Percentiles rank a stretch among this genome's conserved stretches.
Conservation (phyloP, 1,284 basidiomycete genomes). For the Heterobasidion parviporum region DNA sequence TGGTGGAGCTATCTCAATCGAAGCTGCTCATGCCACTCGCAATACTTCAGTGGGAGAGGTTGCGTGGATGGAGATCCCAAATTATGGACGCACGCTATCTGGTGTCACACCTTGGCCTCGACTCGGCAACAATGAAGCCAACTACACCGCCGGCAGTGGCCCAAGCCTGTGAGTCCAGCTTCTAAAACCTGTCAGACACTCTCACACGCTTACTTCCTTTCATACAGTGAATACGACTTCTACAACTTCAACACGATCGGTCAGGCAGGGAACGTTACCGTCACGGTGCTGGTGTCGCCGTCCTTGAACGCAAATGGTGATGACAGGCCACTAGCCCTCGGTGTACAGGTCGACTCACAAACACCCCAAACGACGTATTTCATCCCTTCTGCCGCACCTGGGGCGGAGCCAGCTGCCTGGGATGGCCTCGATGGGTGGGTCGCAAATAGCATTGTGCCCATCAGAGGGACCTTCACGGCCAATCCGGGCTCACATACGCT, state of each 20-base stretch:
- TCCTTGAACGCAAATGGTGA: conserved; percentile 48
- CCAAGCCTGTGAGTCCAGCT: conserved; percentile 41
- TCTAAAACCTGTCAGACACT: not conserved
- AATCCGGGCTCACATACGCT: conserved; percentile 48
- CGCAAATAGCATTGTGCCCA: conserved; percentile 39
- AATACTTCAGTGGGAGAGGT: conserved; percentile 45
- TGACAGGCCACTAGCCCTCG: conserved; percentile 48
- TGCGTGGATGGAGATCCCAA: conserved; percentile 50
- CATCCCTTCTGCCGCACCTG: conserved; percentile 41
- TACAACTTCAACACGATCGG: conserved; percentile 43
- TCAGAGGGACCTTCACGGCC: conserved; percentile 30
- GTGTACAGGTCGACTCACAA: conserved; percentile 45
- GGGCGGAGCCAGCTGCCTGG: conserved; percentile 44
- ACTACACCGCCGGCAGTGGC: conserved; percentile 53
- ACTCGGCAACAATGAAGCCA: conserved; percentile 36
- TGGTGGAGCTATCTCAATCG: conserved; percentile 54
- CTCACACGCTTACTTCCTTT: not conserved
- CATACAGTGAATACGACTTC: conserved; percentile 54
- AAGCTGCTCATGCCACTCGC: conserved; percentile 48
- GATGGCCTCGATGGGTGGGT: conserved; percentile 47
- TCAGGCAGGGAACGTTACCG: conserved; percentile 34
- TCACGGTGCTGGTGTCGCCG: conserved; percentile 49
- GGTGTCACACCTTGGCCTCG: conserved; percentile 57
- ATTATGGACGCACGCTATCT: conserved; percentile 49
- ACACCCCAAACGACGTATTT: conserved; percentile 37